Percentiles rank a stretch among this genome's conserved stretches.
Conservation (phyloP, 2,329 filamentous ascomycete genomes). For the Colletotrichum navitas region DNA sequence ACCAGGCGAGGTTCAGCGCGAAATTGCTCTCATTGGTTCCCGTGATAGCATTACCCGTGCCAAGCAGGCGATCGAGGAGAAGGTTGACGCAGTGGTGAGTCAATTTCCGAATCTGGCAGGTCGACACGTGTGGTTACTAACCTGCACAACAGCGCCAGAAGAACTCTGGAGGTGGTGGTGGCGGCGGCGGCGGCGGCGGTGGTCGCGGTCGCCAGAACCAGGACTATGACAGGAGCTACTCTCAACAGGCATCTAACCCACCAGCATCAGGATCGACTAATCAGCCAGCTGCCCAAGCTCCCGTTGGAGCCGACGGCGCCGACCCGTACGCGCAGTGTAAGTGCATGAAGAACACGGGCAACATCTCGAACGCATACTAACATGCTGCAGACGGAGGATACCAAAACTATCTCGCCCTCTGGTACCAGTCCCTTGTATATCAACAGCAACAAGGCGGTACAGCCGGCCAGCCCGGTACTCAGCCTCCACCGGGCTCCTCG, state of each 20-base stretch:
- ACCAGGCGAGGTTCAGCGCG: slow-evolving; percentile 82
- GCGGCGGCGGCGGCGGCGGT: slow-evolving; percentile 56
- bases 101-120: neutral
- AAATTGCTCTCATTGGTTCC: slow-evolving; percentile 87
- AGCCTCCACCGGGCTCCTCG: slow-evolving; percentile 40
- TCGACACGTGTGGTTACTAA: slow-evolving; percentile 48
- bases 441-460: slow-evolving; percentile 55
- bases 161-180: slow-evolving; percentile 61
- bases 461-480: slow-evolving; percentile 46
- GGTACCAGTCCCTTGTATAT: slow-evolving; percentile 77
- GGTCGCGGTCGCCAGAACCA: slow-evolving; percentile 60
- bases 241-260: slow-evolving; percentile 59
- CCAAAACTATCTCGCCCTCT: slow-evolving; percentile 82
- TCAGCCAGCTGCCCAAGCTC: slow-evolving; percentile 57
- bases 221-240: slow-evolving; percentile 68
- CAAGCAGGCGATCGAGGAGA: slow-evolving; percentile 89
- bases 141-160: slow-evolving; percentile 62
- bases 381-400: slow-evolving; percentile 79
- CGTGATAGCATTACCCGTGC: slow-evolving; percentile 83
- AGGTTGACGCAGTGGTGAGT: slow-evolving; percentile 89
- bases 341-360: slow-evolving; percentile 47
- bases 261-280: slow-evolving; percentile 51
- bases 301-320: slow-evolving; percentile 63
- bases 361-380: slow-evolving; percentile 44
- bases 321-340: slow-evolving; percentile 83